Evolutionary conservation across 768 basidiomycete species (phyloP).

Genomic region (Artomyces pyxidatus): DNA sequence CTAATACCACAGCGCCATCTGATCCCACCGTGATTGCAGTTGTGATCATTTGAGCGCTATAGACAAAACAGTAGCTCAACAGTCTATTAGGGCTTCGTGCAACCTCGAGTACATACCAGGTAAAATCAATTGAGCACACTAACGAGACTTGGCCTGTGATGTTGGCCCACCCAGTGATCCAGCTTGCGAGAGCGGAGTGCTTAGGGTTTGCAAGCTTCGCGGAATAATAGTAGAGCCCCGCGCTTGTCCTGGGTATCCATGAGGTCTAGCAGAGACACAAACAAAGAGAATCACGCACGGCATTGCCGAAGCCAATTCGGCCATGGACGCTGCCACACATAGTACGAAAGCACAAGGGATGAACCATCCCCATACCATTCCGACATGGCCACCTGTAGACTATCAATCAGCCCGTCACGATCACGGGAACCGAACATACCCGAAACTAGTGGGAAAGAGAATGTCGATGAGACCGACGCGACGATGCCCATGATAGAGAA

Average conservation of each 20-base stretch:
- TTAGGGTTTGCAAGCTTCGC: constrained; percentile 61
- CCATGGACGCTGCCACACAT: constrained; percentile 62
- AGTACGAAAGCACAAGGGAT: constrained; percentile 64
- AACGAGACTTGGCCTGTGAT: constrained; percentile 63
- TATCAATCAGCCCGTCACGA: neutral
- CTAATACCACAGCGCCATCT: constrained; percentile 42
- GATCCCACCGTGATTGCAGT: constrained; percentile 58
- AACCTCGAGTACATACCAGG: constrained; percentile 33
- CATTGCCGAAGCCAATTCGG: constrained; percentile 67
- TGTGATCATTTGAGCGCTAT: constrained; percentile 68
- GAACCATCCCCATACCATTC: constrained; percentile 72
- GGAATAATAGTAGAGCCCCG: constrained; percentile 73
- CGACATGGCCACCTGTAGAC: constrained; percentile 58
- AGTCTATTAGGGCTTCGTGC: neutral
- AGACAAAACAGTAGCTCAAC: neutral
- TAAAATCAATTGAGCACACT: constrained; percentile 70
- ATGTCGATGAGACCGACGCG: constrained; percentile 58
- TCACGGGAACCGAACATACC: constrained; percentile 29
- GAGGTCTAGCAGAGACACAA: neutral
- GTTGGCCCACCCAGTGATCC: constrained; percentile 69
- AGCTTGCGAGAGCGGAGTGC: constrained; percentile 55
- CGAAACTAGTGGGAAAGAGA: constrained; percentile 53
- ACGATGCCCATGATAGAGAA: constrained; percentile 70
- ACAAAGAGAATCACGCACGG: constrained; percentile 34
- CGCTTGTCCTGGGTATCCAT: constrained; percentile 48